Evolutionary conservation across 768 basidiomycete species (phyloP).

Genomic region (Termitomyces sp.): DNA sequence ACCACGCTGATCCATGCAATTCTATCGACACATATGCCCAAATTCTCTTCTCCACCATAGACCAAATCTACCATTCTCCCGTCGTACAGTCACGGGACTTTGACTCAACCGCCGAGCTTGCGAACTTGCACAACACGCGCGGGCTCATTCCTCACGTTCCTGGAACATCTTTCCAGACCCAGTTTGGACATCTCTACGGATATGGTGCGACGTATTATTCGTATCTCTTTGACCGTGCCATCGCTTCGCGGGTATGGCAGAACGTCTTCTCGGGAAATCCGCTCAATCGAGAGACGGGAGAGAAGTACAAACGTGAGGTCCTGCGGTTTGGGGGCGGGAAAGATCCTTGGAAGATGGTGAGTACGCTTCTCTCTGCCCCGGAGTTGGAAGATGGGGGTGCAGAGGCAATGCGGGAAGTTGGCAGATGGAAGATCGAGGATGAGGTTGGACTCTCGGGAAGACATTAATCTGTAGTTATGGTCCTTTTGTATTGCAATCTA

Average conservation of each 20-base stretch:
- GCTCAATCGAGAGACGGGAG: slow-evolving; percentile 68
- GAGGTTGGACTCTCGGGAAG: slow-evolving; percentile 56
- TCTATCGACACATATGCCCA: slow-evolving; percentile 89
- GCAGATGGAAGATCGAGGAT: slow-evolving; percentile 81
- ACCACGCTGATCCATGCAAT: slow-evolving; percentile 71
- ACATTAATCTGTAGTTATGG: slow-evolving; percentile 39
- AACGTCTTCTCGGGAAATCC: slow-evolving; percentile 68
- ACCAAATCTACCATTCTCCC: slow-evolving; percentile 87
- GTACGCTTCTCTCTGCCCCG: slow-evolving; percentile 57
- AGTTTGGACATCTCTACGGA: slow-evolving; percentile 92
- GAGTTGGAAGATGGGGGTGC: slow-evolving; percentile 69
- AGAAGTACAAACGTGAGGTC: slow-evolving; percentile 74
- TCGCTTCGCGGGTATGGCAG: slow-evolving; percentile 88
- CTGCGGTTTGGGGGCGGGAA: slow-evolving; percentile 81
- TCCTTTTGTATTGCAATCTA: no score
- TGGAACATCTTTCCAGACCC: slow-evolving; percentile 91
- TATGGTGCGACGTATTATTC: slow-evolving; percentile 99
- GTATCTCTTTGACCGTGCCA: slow-evolving; percentile 93
- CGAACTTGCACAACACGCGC: slow-evolving; percentile 55
- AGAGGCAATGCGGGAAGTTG: slow-evolving; percentile 86
- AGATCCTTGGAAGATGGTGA: slow-evolving; percentile 94
- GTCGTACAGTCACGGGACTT: slow-evolving; percentile 50
- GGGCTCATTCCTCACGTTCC: slow-evolving; percentile 81
- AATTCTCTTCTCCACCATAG: slow-evolving; percentile 83
- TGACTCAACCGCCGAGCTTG: slow-evolving; percentile 67